Base-by-base conservation (phyloP, 805 yeast species). In the Hanseniaspora lindneri region DNA sequence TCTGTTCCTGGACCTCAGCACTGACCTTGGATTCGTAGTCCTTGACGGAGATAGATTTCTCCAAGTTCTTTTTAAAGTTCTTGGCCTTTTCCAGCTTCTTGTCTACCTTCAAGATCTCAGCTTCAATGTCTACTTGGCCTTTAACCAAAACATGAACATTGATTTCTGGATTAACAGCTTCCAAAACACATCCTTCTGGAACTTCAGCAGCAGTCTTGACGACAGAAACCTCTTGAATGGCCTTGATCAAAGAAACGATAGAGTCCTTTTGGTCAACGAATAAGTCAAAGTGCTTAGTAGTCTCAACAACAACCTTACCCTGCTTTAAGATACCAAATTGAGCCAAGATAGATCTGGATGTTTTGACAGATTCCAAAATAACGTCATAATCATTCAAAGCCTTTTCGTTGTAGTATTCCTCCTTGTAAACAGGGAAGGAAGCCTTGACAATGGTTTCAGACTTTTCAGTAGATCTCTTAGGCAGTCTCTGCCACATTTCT, bases 401-500 rank as follows among this genome's bases (percentile, higher is more conserved):
- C 55, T 73, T 71, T 24, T 59, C 70, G 58, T 88, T 78, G 62
- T 76, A 78, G 53, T 76, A 83, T 48, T 75, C 76, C 48, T 68
- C 58, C 47, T 70, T 69, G 65, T 70, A 80, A 49, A 66, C 74
- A 50, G 98, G 98, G 71, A 79, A 92, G 43, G 71, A 57, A 36
- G 96, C 94, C 61, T 77, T 76, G 44, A 79, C 79, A 63, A 92
- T 86, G 19, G 96, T 74, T 44, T 66, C 69, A 28, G 86, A 71
- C 20, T 67, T 66, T 58, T 84, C 96, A 47, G 78, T 69, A 7
- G 76, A 74, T 63, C 96, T 79, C 60, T 83, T 81, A 58, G 97
- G 97, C 60, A 92, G 71, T 68, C 97, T 84, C 72, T 92, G 98
- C 96, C 96, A 92, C 84, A 92, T 77, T 73, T 92, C 98, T 68